Evolutionary conservation across 2,329 filamentous ascomycete species (phyloP).

Genomic region (Microascus cirrosus): DNA sequence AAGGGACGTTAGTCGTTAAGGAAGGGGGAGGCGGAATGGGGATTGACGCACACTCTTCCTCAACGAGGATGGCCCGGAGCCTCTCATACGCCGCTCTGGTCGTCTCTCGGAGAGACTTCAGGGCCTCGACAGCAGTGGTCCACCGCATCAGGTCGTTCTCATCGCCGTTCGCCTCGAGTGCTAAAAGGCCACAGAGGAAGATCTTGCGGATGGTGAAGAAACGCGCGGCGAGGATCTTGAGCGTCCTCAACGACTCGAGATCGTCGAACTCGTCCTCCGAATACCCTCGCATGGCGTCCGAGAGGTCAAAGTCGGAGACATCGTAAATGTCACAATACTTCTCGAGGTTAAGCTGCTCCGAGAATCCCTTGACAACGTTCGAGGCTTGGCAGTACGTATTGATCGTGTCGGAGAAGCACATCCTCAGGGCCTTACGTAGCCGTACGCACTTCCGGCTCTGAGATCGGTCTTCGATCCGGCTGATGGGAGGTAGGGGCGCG

Average conservation of each 20-base stretch:
- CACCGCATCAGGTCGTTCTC: conserved; percentile 68
- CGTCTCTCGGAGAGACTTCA: conserved; percentile 51
- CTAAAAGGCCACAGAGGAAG: conserved; percentile 78
- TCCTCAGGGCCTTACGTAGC: conserved; percentile 64
- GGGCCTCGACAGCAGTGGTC: conserved; percentile 65
- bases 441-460: conserved; percentile 71
- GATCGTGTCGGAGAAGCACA: conserved; percentile 58
- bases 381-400: conserved; percentile 62
- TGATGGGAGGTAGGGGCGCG: conserved; percentile 83
- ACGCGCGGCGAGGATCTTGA: conserved; percentile 73
- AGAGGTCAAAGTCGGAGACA: conserved; percentile 61
- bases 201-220: conserved; percentile 74
- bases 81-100: conserved; percentile 53
- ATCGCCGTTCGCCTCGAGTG: conserved; percentile 72
- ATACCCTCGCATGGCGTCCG: conserved; percentile 56
- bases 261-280: conserved; percentile 64
- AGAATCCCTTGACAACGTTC: conserved; percentile 56
- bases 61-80: conserved; percentile 58
- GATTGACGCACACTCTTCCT: conserved; percentile 61
- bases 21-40: conserved; percentile 1
- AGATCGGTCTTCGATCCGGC: conserved; percentile 72
- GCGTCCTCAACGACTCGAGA: conserved; percentile 60
- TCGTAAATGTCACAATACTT: conserved; percentile 90
- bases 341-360: conserved; percentile 72
- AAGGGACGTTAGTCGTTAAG: conserved; percentile 7